These are phyloP conservation scores for Penicillium paxilli DNA, from an alignment of 495 filamentous ascomycete genomes.

Conservation along the genomic window DNA sequence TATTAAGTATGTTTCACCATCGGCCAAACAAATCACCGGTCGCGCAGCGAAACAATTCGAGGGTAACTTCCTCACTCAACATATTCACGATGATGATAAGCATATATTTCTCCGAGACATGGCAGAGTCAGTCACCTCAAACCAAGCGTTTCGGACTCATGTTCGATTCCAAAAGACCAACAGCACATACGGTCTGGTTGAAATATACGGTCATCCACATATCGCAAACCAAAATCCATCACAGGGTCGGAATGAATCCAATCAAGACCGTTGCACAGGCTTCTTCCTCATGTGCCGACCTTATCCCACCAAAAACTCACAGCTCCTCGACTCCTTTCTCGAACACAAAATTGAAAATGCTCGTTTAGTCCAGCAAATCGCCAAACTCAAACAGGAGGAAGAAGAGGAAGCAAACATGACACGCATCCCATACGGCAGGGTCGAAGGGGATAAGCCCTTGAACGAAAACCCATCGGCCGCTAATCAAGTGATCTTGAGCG, in stretches of 20 bases:
- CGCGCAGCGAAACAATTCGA: conserved; percentile 68
- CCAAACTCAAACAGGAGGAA: conserved; percentile 83
- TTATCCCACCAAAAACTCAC: conserved; percentile 84
- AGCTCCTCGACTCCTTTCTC: conserved; percentile 85
- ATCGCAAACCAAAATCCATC: conserved; percentile 62
- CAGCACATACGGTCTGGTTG: conserved; percentile 74
- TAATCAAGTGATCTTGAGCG: conserved; percentile 15
- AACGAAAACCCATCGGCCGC: conserved; percentile 1
- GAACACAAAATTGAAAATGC: conserved; percentile 99
- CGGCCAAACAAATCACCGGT: conserved; percentile 74
- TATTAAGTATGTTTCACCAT: conserved; percentile 83
- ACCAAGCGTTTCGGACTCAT: conserved; percentile 79
- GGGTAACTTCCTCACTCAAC: conserved; percentile 71
- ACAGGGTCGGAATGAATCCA: conserved; percentile 50
- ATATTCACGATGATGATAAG: conserved; percentile 87
- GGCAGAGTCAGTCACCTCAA: conserved; percentile 86
- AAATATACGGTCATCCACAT: conserved; percentile 90
- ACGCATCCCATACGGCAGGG: conserved; percentile 9
- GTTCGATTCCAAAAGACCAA: conserved; percentile 82
- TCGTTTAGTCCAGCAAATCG: conserved; percentile 77
- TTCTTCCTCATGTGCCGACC: conserved; percentile 94
- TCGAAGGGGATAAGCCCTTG: conserved; percentile 4
- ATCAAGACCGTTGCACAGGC: conserved; percentile 73
- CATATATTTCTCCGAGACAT: conserved; percentile 84
- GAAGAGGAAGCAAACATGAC: conserved; percentile 64